These are phyloP conservation scores for Eustoma russellianum DNA, from an alignment of 257 asterid genomes.

Conservation along the genomic window DNA sequence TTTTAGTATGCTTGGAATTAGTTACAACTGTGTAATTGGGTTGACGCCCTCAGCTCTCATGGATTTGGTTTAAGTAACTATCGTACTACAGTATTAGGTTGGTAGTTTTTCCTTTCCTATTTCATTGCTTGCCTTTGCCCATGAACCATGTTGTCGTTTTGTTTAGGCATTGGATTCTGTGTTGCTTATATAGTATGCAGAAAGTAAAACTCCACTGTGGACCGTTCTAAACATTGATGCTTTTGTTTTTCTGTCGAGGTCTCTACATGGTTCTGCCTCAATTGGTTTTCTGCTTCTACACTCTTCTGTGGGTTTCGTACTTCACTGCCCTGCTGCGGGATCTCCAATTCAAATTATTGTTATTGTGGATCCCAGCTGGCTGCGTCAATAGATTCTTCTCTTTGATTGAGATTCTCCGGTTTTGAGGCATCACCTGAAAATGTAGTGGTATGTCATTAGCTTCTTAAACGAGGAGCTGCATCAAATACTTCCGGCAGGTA, in stretches of 20 bases:
- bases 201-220: constrained; percentile 15
- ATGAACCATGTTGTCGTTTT: constrained; percentile 14
- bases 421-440: constrained; percentile 46
- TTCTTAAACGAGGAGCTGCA: constrained; percentile 43
- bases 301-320: constrained; percentile 83
- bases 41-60: constrained; percentile 62
- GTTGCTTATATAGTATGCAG: constrained; percentile 27
- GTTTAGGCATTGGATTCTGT: constrained; percentile 26
- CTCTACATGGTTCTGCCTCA: constrained; percentile 82
- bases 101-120: constrained; percentile 25
- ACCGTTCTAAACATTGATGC: constrained; percentile 47
- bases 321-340: constrained; percentile 72
- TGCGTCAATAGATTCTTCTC: constrained; percentile 75
- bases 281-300: constrained; percentile 62
- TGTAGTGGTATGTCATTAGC: constrained; percentile 43
- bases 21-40: constrained; percentile 58
- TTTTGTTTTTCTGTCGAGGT: constrained; percentile 90
- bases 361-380: constrained; percentile 86
- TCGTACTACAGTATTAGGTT: constrained; percentile 47
- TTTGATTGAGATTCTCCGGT: constrained; percentile 61
- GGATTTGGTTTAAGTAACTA: constrained; percentile 78
- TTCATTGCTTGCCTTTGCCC: constrained; percentile 13
- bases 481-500: constrained; percentile 60
- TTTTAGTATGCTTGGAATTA: constrained; percentile 56
- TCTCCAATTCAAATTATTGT: constrained; percentile 80